Evolutionary conservation across 768 basidiomycete species (phyloP), one percentile per base, ranked within the genome.

Genomic region (Hypsizygus marmoreus): DNA sequence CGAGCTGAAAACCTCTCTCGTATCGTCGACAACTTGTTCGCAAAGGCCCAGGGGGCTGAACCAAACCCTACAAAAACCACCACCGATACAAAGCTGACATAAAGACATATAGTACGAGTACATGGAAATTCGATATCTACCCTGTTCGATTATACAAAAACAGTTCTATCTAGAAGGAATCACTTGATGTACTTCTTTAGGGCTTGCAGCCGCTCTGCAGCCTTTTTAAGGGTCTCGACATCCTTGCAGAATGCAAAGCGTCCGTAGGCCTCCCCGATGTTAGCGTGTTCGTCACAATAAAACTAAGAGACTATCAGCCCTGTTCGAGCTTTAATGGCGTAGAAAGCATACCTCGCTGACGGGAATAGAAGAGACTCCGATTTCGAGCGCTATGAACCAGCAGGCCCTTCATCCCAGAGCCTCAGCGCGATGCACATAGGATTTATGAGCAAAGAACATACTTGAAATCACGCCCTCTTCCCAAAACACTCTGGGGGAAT

Each of bases 171-270:
- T 37, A n/a, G n/a, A 20, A 28, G 29, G 14, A 14, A 45, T 45
- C 53, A 62, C 31, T 66, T 60, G 29, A 78, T 67, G 67, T 77
- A 95, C 44, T 90, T 79, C 59, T 78, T 81, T 53, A 99, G 70
- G 17, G 70, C 72, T 64, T 86, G 76, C 14, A 99, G 70, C n/a
- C 91, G 80, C 58, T 89, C 85, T 17, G 83, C 86, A n/a, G 97
- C 97, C 16, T 69, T 72, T 49, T 72, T 77, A 12, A 99, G 76
- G 0, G 92, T 95, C 31, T 90, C 91, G 14, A 83, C 52, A 58
- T 98, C 95, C 63, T 99, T 99, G 76, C 97, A 97, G 74, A 97
- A 94, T 1, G 94, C 87, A 63, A 98, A 97, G 45, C 92, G 81
- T 16, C 80, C 84, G 60, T 86, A 95, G 36, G 74, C 84, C 65